These are phyloP conservation scores for Xenoacremonium recifei DNA, from an alignment of 2,329 filamentous ascomycete genomes.

Conservation along the genomic window DNA sequence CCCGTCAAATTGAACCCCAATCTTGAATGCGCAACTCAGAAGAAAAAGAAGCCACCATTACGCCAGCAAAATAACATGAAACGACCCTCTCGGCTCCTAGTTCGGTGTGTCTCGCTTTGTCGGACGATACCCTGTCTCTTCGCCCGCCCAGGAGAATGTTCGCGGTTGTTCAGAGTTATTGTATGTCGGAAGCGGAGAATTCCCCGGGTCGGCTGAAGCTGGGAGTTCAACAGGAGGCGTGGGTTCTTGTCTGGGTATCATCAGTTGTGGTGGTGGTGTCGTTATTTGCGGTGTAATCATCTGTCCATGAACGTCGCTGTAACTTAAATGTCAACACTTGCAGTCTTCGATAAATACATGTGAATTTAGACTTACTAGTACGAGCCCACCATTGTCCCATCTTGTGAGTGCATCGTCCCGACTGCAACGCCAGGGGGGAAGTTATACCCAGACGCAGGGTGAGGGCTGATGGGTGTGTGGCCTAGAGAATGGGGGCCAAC, in stretches of 20 bases:
- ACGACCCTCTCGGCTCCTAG: too few relatives aligned
- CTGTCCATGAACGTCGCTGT: conserved; percentile 14
- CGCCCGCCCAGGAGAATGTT: conserved; percentile 31
- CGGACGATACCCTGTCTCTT: conserved; percentile 27
- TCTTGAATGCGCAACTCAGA: too few relatives aligned
- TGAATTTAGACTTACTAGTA: conserved; percentile 26
- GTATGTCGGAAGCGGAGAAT: conserved; percentile 35
- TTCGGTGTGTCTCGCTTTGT: not conserved
- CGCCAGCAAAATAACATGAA: too few relatives aligned
- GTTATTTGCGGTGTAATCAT: conserved; percentile 9
- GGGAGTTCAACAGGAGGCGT: conserved; percentile 34
- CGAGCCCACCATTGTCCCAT: conserved; percentile 18
- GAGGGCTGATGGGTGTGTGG: conserved; percentile 33
- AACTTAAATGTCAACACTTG: conserved; percentile 4
- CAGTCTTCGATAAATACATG: not conserved
- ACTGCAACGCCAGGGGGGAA: conserved; percentile 10
- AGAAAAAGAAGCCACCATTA: too few relatives aligned
- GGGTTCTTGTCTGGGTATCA: conserved; percentile 18
- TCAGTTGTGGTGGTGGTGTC: conserved; percentile 12
- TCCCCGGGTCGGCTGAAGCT: conserved; percentile 26
- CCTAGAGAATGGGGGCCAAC: conserved; percentile 29
- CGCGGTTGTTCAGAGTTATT: conserved; percentile 9
- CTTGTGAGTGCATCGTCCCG: conserved; percentile 15
- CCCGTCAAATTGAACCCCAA: too few relatives aligned
- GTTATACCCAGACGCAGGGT: conserved; percentile 19